Percentiles rank a stretch among this genome's conserved stretches.
phyloP scores from a whole-genome alignment of 192 early-diverging fungal species.

The Coemansia sp. region DNA sequence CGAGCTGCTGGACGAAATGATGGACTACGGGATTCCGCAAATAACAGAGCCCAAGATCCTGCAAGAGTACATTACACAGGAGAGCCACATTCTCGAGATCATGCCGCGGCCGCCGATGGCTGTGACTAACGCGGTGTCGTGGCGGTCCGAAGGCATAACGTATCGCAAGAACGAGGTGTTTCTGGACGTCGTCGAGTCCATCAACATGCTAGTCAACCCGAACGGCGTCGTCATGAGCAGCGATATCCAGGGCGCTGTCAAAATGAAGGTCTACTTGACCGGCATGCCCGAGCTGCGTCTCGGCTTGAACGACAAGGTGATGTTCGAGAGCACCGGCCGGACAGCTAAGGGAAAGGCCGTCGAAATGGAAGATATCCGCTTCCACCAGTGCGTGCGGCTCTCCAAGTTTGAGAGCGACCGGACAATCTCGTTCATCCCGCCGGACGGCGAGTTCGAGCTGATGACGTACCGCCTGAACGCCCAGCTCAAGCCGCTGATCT shows the following conservation, averaged over 20 bases:
- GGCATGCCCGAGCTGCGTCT: conserved; percentile 85
- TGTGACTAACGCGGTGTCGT: conserved; percentile 69
- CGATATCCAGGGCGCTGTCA: conserved; percentile 79
- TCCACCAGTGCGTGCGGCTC: conserved; percentile 88
- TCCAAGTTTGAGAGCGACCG: conserved; percentile 85
- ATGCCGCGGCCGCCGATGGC: conserved; percentile 88
- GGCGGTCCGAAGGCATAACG: conserved; percentile 68
- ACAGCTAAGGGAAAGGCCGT: conserved; percentile 72
- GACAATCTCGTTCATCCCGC: conserved; percentile 86
- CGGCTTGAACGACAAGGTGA: conserved; percentile 86
- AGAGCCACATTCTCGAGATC: conserved; percentile 90
- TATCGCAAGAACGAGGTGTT: conserved; percentile 79
- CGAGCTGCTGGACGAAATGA: conserved; percentile 88
- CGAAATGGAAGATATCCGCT: conserved; percentile 89
- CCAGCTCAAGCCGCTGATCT: conserved; percentile 81
- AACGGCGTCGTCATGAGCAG: conserved; percentile 60
- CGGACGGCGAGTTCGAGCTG: conserved; percentile 89
- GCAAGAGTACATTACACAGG: conserved; percentile 95
- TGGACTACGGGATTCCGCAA: conserved; percentile 90
- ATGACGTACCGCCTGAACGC: conserved; percentile 87
- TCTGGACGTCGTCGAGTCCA: conserved; percentile 72
- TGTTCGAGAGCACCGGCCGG: conserved; percentile 89
- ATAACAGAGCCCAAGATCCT: conserved; percentile 87
- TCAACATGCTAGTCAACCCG: conserved; percentile 69
- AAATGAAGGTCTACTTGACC: conserved; percentile 83